Evolutionary conservation across 2,329 filamentous ascomycete species (phyloP), one percentile per base, ranked within the genome.

Genomic region (Sporothrix phasma): DNA sequence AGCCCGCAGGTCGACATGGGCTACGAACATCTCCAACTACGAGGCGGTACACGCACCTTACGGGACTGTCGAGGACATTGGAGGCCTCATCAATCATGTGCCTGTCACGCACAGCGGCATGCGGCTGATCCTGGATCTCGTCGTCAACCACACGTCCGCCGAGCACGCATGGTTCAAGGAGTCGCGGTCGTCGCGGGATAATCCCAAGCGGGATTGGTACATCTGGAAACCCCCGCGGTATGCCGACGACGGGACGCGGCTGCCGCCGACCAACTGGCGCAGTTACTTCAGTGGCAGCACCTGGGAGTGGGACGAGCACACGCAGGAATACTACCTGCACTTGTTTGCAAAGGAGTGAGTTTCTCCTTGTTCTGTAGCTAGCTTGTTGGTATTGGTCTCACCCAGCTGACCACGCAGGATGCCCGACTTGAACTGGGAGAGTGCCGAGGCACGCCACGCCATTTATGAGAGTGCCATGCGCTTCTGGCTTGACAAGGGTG

Each of bases 351-450:
- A 64, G 17, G 64, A 69, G 67, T 66, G 43, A 17, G 61, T 45
- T 11, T 13, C 13, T 5, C 5, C 22, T 24, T 29, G 31, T 22
- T 53, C 6, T 22, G 19, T 51, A 19, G 24, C 22, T 26, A 3
- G 15, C 15, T 15, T 2, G 34, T 11, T 13, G 1, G 34, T 37
- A 37, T 37, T 10, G 5, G 26, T 24, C 2, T 17, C 8, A 17
- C 37, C 10, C 13, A 60, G 5, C 29, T 64, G 24, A 65, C 56
- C 29, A 26, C 8, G 2, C 26, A 65, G 89, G 68, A 90, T 93
- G 72, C 90, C 90, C 0, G 90, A 94, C 69, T 79, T 94, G n/a
- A 94, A 94, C 75, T 94, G 89, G 89, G 88, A 92, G 71, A 88
- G 87, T 64, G 79, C 80, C 0, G 83, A 82, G 10, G 83, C 88